Percentiles rank a stretch among this genome's conserved stretches.
Evolutionary conservation across 2,329 filamentous ascomycete species (phyloP).

Genomic region (Claviceps digitariae): DNA sequence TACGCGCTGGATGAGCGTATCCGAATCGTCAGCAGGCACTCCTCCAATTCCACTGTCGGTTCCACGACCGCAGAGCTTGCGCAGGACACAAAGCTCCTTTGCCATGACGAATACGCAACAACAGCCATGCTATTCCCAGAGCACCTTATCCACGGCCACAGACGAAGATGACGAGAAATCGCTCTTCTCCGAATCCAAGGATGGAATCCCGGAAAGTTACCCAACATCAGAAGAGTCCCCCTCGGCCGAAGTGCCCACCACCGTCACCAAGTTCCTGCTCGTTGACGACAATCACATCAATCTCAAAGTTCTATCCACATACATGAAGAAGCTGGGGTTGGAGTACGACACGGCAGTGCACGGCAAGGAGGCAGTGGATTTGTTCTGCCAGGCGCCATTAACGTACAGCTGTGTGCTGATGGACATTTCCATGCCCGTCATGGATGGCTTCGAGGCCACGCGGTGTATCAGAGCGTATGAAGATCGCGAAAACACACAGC

Average conservation of each 20-base stretch:
- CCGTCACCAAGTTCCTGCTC: slow-evolving; percentile 9
- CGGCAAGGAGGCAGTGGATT: slow-evolving; percentile 15
- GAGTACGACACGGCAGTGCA: slow-evolving; percentile 12
- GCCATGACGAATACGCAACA: background rate
- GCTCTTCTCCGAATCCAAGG: background rate
- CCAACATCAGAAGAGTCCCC: background rate
- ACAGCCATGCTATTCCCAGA: background rate
- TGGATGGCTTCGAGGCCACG: slow-evolving; percentile 35
- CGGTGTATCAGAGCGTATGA: slow-evolving; percentile 34
- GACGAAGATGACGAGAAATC: background rate
- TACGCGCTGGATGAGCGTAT: slow-evolving; percentile 1
- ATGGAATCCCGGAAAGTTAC: background rate
- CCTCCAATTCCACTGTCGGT: background rate
- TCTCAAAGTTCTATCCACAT: slow-evolving; percentile 15
- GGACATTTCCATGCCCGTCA: slow-evolving; percentile 41
- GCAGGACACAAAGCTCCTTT: background rate
- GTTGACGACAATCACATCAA: slow-evolving; percentile 27
- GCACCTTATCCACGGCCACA: background rate
- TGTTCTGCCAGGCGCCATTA: slow-evolving; percentile 7
- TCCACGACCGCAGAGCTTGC: background rate
- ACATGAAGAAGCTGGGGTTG: slow-evolving; percentile 15
- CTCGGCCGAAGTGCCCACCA: background rate
- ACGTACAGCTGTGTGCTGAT: slow-evolving; percentile 17
- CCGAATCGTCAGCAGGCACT: background rate
- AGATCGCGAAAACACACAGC: slow-evolving; percentile 23